These are phyloP conservation scores for Eremothecium gossypii DNA, from an alignment of 1,139 yeast species.

Conservation along the genomic window DNA sequence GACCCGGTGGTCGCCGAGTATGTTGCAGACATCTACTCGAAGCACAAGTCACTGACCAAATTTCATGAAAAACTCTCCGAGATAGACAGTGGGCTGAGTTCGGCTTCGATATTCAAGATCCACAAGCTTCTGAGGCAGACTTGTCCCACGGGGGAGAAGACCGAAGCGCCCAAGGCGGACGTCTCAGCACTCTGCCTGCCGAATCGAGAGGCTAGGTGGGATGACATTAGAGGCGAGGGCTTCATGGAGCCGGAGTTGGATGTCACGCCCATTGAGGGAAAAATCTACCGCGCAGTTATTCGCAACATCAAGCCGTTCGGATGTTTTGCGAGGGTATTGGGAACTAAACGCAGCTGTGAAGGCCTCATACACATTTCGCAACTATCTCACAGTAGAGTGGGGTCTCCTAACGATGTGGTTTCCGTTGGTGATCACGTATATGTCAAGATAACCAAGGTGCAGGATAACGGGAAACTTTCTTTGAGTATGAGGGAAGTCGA, in stretches of 20 bases:
- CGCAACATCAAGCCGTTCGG: conserved; percentile 60
- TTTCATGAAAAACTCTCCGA: conserved; percentile 40
- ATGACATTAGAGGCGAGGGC: conserved; percentile 13
- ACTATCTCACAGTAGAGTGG: conserved; percentile 43
- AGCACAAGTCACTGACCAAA: conserved; percentile 29
- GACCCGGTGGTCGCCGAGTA: conserved; percentile 51
- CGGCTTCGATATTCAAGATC: conserved; percentile 33
- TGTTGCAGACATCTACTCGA: conserved; percentile 40
- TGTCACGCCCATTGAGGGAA: conserved; percentile 33
- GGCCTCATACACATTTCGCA: conserved; percentile 79
- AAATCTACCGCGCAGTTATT: conserved; percentile 53
- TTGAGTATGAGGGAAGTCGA: conserved; percentile 70
- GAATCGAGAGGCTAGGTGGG: conserved; percentile 16
- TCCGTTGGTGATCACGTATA: conserved; percentile 51
- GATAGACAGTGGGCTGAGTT: conserved; percentile 58
- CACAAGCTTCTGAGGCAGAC: conserved; percentile 15
- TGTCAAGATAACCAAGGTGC: conserved; percentile 48
- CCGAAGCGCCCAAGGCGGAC: conserved; percentile 10
- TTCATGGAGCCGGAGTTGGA: conserved; percentile 18
- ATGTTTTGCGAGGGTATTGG: conserved; percentile 54
- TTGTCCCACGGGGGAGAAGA: conserved; percentile 14
- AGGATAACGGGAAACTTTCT: conserved; percentile 42
- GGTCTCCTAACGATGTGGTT: conserved; percentile 52
- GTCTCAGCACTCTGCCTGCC: conserved; percentile 12
- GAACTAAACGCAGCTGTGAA: conserved; percentile 32